Percentiles rank a stretch among this genome's conserved stretches.
Evolutionary conservation across 371 early-diverging fungal species (phyloP).

Genomic region (Neoconidiobolus thromboides): DNA sequence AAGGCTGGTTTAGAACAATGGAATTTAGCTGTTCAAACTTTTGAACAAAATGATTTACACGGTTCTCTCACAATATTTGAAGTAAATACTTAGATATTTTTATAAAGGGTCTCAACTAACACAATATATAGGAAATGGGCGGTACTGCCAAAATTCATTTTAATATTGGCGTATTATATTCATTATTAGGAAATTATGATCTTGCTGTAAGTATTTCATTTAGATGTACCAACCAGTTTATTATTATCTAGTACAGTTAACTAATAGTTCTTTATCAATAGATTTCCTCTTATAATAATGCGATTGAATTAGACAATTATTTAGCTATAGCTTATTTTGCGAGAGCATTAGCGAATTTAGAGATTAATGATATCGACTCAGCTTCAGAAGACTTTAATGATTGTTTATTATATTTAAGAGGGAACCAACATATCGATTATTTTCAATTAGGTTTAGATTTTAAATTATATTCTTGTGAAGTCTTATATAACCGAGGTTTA

Average conservation of each 20-base stretch:
- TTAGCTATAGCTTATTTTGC: conserved; percentile 84
- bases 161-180: conserved; percentile 73
- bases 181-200: conserved; percentile 50
- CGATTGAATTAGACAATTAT: conserved; percentile 64
- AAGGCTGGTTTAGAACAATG: conserved; percentile 60
- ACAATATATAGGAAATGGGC: conserved; percentile 44
- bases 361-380: conserved; percentile 42
- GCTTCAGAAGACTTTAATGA: conserved; percentile 32
- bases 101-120: neutral
- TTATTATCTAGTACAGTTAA: too few relatives aligned
- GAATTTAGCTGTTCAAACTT: conserved; percentile 44
- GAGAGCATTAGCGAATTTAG: conserved; percentile 68
- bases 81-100: conserved; percentile 16
- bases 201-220: conserved; percentile 45
- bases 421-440: conserved; percentile 82
- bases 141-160: conserved; percentile 86
- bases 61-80: conserved; percentile 36
- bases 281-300: conserved; percentile 31
- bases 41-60: conserved; percentile 40
- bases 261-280: neutral
- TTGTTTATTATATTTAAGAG: conserved; percentile 58
- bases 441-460: conserved; percentile 77
- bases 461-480: conserved; percentile 72
- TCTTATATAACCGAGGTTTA: conserved; percentile 75
- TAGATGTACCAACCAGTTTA: neutral